Conservation (phyloP, 2,329 filamentous ascomycete species). For the Phialemoniopsis sp. region DNA sequence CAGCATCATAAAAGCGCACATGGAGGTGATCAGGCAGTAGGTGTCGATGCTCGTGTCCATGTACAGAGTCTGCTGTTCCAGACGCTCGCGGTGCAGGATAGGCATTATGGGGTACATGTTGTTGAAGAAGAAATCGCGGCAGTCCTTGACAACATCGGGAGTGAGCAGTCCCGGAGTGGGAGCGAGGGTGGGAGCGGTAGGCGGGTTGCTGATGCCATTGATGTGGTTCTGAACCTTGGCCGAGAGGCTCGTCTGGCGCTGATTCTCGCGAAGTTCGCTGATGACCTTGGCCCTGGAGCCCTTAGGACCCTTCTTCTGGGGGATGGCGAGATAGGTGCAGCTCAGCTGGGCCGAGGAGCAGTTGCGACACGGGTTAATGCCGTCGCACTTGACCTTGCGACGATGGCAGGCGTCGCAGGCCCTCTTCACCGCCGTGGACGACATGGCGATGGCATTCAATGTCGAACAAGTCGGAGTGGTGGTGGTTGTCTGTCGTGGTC, state of each 20-base stretch:
- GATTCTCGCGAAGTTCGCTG: slow-evolving; percentile 66
- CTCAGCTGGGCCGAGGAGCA: slow-evolving; percentile 62
- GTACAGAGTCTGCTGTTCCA: slow-evolving; percentile 55
- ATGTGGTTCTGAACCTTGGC: slow-evolving; percentile 58
- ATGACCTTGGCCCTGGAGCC: slow-evolving; percentile 72
- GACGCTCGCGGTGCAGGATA: slow-evolving; percentile 52
- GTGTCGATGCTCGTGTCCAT: slow-evolving; percentile 60
- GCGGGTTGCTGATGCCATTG: slow-evolving; percentile 47
- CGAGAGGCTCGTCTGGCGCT: slow-evolving; percentile 61
- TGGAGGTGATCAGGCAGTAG: slow-evolving; percentile 60
- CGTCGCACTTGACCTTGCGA: slow-evolving; percentile 72
- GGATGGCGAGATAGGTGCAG: slow-evolving; percentile 72
- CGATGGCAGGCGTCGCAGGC: slow-evolving; percentile 72
- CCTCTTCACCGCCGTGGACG: slow-evolving; percentile 47
- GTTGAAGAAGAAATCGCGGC: slow-evolving; percentile 64
- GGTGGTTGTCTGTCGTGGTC: not conserved
- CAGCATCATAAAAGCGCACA: slow-evolving; percentile 65
- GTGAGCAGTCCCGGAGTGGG: slow-evolving; percentile 59
- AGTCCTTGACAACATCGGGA: slow-evolving; percentile 60
- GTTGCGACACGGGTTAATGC: slow-evolving; percentile 66
- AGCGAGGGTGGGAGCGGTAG: slow-evolving; percentile 32
- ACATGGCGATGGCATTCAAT: slow-evolving; percentile 25
- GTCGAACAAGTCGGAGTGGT: slow-evolving; percentile 2
- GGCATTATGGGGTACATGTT: slow-evolving; percentile 63
- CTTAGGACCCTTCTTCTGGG: slow-evolving; percentile 74